Evolutionary conservation across 805 yeast genomes (phyloP).

Genomic region (Monosporozyma aerobia): DNA sequence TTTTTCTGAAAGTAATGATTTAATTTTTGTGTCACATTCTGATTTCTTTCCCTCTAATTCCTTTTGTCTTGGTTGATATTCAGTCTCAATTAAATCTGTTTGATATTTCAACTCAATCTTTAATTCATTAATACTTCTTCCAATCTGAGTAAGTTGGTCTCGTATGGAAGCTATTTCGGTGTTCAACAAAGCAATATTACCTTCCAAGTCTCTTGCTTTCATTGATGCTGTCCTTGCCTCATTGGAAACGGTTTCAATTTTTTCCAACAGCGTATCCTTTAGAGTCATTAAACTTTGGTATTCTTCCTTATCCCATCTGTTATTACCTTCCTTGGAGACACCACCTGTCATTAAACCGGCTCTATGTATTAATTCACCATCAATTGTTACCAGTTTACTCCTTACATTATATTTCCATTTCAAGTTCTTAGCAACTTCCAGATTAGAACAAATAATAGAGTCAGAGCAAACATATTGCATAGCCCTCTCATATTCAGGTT

Average conservation of each 20-base stretch:
- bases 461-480: slow-evolving; percentile 72
- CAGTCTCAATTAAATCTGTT: slow-evolving; percentile 23
- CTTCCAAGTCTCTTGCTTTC: slow-evolving; percentile 46
- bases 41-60: slow-evolving; percentile 19
- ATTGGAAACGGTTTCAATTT: slow-evolving; percentile 35
- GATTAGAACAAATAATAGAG: slow-evolving; percentile 65
- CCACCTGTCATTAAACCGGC: slow-evolving; percentile 95
- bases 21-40: slow-evolving; percentile 18
- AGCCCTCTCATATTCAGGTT: slow-evolving; percentile 60
- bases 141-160: slow-evolving; percentile 36
- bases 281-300: slow-evolving; percentile 44
- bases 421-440: slow-evolving; percentile 58
- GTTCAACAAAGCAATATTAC: slow-evolving; percentile 44
- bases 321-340: slow-evolving; percentile 35
- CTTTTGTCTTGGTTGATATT: slow-evolving; percentile 21
- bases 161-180: slow-evolving; percentile 37
- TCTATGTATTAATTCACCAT: slow-evolving; percentile 76
- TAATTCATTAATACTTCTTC: slow-evolving; percentile 38
- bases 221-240: slow-evolving; percentile 43
- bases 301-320: slow-evolving; percentile 69
- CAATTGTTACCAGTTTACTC: slow-evolving; percentile 66
- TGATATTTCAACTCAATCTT: slow-evolving; percentile 46
- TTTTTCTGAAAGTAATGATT: slow-evolving; percentile 22
- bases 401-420: slow-evolving; percentile 56
- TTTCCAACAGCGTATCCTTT: slow-evolving; percentile 39